Percentiles rank a stretch among this genome's conserved stretches.
These are phyloP conservation scores for Salix koriyanagi DNA, from an alignment of 345 rosid genomes.

Conservation along the genomic window DNA sequence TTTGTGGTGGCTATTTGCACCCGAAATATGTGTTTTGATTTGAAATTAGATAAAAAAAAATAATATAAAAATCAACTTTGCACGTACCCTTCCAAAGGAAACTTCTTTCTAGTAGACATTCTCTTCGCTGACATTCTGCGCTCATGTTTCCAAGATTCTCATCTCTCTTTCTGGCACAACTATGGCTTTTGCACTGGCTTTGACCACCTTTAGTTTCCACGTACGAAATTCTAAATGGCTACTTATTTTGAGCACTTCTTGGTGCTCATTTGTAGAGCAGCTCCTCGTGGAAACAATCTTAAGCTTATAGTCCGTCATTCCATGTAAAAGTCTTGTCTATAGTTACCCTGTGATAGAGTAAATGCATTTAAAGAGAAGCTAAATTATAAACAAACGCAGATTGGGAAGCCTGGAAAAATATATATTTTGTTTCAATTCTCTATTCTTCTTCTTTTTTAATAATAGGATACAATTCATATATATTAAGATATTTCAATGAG, in stretches of 20 bases:
- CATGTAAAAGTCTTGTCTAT: neutral
- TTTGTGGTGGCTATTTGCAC: constrained; percentile 20
- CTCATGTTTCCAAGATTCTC: constrained; percentile 41
- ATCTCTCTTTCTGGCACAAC: neutral
- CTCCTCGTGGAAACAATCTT: neutral
- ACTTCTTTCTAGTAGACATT: constrained; percentile 34
- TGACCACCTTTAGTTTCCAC: constrained; percentile 6
- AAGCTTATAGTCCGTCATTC: neutral
- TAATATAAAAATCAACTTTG: neutral
- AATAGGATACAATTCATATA: neutral
- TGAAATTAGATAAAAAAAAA: neutral
- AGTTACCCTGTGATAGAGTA: neutral
- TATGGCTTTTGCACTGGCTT: constrained; percentile 6
- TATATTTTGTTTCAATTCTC: too few relatives aligned
- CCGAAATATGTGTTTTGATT: neutral
- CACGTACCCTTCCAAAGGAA: constrained; percentile 15
- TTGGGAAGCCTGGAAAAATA: neutral
- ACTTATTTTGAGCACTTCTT: neutral
- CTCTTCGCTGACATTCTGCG: constrained; percentile 58
- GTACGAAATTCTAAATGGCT: neutral
- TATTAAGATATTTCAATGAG: neutral
- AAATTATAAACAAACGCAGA: neutral
- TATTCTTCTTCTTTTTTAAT: too few relatives aligned
- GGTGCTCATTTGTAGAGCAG: neutral
- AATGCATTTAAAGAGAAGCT: too few relatives aligned